Percentiles rank a stretch among this genome's conserved stretches.
phyloP scores from a whole-genome alignment of 2,329 filamentous ascomycete genomes.

The Seiridium cupressi region DNA sequence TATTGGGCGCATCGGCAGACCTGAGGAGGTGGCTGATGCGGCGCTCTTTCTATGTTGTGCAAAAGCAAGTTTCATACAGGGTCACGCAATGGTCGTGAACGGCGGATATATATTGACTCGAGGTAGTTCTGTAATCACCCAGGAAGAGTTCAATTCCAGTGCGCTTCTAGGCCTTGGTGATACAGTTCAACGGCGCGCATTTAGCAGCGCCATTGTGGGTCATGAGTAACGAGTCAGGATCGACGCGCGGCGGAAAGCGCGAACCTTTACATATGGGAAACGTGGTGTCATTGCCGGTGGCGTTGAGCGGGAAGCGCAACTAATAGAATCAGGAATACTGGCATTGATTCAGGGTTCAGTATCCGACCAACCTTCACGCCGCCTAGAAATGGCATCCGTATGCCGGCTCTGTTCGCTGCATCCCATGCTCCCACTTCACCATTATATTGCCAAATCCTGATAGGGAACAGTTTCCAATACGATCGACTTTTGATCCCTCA shows the following conservation, averaged over 20 bases:
- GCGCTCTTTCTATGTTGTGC: conserved; percentile 48
- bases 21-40: conserved; percentile 46
- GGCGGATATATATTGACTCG: conserved; percentile 40
- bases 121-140: neutral
- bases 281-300: neutral
- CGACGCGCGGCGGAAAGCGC: neutral
- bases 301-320: neutral
- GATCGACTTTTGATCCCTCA: neutral
- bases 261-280: neutral
- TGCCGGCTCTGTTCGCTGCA: no score
- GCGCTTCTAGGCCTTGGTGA: neutral
- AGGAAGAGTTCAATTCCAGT: neutral
- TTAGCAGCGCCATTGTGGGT: neutral
- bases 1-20: conserved; percentile 48
- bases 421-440: no score
- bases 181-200: neutral
- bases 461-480: neutral
- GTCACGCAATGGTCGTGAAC: conserved; percentile 50
- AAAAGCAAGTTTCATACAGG: conserved; percentile 49
- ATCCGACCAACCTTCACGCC: neutral
- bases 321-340: neutral
- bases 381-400: neutral
- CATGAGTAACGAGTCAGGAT: neutral
- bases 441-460: neutral
- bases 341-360: neutral